Evolutionary conservation across 805 yeast genomes (phyloP).

Genomic region (Saturnispora gosingensis): DNA sequence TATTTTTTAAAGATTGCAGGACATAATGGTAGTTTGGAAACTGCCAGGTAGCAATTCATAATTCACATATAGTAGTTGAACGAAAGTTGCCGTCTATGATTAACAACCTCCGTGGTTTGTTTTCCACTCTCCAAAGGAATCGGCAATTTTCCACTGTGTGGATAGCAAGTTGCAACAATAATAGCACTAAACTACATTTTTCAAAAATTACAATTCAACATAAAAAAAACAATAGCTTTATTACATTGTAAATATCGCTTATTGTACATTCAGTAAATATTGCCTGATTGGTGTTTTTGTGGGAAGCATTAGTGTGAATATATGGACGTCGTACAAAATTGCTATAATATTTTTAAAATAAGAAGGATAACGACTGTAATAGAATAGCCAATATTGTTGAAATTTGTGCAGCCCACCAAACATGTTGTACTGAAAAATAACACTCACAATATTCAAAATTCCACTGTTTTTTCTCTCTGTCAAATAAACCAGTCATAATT

Average conservation of each 20-base stretch:
- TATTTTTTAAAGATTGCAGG: not conserved
- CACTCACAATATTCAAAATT: slow-evolving; percentile 64
- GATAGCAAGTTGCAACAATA: not conserved
- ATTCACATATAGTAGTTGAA: not conserved
- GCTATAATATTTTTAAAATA: not conserved
- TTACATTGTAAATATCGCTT: not conserved
- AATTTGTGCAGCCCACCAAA: slow-evolving; percentile 89
- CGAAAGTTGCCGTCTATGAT: too few species aligned
- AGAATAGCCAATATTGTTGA: slow-evolving; percentile 34
- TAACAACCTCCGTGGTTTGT: not conserved
- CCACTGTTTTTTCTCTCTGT: slow-evolving; percentile 39
- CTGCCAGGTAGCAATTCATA: not conserved
- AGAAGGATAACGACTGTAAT: slow-evolving; percentile 23
- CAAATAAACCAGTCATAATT: slow-evolving; percentile 63
- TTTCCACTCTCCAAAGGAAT: not conserved
- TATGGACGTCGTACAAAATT: not conserved
- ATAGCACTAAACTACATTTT: too few species aligned
- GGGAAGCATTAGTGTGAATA: not conserved
- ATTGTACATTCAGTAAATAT: not conserved
- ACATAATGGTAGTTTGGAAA: too few species aligned
- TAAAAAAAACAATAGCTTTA: not conserved
- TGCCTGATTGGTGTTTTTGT: not conserved
- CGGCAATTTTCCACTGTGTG: not conserved
- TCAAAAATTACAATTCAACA: not conserved
- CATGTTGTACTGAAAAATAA: slow-evolving; percentile 78